These are phyloP conservation scores for Takakia lepidozioides DNA, from an alignment of 225 moss, liverwort and hornwort genomes.

Conservation along the genomic window DNA sequence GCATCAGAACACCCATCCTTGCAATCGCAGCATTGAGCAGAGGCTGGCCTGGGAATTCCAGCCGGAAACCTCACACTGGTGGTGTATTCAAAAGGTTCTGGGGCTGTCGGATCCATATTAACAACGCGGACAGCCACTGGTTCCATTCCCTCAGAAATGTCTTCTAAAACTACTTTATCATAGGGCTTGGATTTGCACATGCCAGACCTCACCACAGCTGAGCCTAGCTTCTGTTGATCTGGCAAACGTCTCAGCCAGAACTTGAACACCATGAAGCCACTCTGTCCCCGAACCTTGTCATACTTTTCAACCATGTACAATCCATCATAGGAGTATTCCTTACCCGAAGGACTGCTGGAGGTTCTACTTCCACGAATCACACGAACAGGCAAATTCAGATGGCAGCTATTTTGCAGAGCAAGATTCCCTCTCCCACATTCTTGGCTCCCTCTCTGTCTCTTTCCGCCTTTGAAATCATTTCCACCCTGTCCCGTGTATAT, in stretches of 20 bases:
- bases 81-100: conserved; percentile 42
- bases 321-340: conserved; percentile 67
- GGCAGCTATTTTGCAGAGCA: conserved; percentile 17
- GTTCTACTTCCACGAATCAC: conserved; percentile 24
- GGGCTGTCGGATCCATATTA: conserved; percentile 32
- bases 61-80: conserved; percentile 21
- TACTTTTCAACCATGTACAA: conserved; percentile 45
- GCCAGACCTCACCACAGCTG: conserved; percentile 23
- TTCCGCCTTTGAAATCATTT: conserved; percentile 17
- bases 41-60: conserved; percentile 4
- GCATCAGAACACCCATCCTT: conserved; percentile 18
- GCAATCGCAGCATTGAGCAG: conserved; percentile 39
- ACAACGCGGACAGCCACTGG: conserved; percentile 52
- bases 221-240: conserved; percentile 29
- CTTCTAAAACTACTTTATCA: conserved; percentile 23
- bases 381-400: conserved; percentile 19
- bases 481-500: conserved; percentile 45
- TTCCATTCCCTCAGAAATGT: conserved; percentile 51
- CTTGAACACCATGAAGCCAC: conserved; percentile 53
- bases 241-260: conserved; percentile 40
- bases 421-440: conserved; percentile 23
- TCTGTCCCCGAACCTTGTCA: conserved; percentile 21
- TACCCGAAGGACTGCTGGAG: conserved; percentile 30
- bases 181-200: conserved; percentile 5
- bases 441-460: conserved; percentile 16